Evolutionary conservation across 331 rosid genomes (phyloP).

Genomic region (Prunus yedoensis): DNA sequence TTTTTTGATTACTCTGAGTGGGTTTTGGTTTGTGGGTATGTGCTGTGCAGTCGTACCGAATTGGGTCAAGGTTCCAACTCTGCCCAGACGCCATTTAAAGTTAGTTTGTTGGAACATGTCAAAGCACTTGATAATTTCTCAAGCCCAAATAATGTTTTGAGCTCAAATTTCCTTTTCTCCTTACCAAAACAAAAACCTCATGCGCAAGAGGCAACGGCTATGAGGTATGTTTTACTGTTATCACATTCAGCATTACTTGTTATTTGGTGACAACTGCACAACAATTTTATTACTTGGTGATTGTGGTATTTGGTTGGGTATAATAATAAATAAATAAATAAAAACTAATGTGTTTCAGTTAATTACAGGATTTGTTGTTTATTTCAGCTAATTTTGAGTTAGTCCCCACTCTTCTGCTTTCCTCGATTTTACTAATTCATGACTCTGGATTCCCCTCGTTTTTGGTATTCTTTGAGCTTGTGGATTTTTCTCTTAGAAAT

Average conservation of each 20-base stretch:
- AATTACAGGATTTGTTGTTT: not conserved
- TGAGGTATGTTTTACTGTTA: constrained; percentile 39
- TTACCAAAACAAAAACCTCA: constrained; percentile 56
- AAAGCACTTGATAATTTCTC: constrained; percentile 62
- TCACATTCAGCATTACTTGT: not conserved
- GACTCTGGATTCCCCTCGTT: not conserved
- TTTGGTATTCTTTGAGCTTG: not conserved
- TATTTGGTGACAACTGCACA: not conserved
- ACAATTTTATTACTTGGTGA: not conserved
- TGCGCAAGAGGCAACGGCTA: constrained; percentile 26
- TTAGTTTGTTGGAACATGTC: constrained; percentile 62
- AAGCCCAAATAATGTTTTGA: constrained; percentile 45
- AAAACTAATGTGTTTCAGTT: not conserved
- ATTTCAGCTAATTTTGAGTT: not conserved
- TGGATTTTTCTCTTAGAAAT: not conserved
- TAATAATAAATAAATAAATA: not conserved
- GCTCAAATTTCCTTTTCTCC: constrained; percentile 66
- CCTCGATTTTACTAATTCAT: not conserved
- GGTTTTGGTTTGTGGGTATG: not conserved
- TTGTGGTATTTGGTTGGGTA: not conserved
- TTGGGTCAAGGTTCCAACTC: constrained; percentile 20
- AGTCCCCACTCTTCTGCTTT: not conserved
- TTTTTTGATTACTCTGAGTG: not conserved
- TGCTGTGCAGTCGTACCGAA: constrained; percentile 38
- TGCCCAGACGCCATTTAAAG: constrained; percentile 41